Percentiles rank a stretch among this genome's conserved stretches.
These are phyloP conservation scores for Colletotrichum karsti DNA, from an alignment of 2,329 filamentous ascomycete genomes.

Conservation along the genomic window DNA sequence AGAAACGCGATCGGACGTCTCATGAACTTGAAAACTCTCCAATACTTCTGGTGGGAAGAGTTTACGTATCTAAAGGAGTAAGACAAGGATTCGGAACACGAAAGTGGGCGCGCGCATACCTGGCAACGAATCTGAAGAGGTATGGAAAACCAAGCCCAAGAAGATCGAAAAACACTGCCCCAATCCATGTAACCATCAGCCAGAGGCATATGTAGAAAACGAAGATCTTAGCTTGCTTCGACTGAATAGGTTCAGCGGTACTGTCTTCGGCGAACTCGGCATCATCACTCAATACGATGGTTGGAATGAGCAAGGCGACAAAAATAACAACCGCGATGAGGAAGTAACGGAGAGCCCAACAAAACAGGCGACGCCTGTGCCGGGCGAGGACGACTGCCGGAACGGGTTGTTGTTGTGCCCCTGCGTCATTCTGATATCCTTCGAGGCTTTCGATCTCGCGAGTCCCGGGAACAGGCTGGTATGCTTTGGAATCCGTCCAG, in stretches of 20 bases:
- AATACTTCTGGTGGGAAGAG: slow-evolving; percentile 37
- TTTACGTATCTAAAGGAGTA: slow-evolving; percentile 35
- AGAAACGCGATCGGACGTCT: slow-evolving; percentile 33
- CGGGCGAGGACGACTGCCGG: not conserved
- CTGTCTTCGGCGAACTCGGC: slow-evolving; percentile 15
- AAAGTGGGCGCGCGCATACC: slow-evolving; percentile 30
- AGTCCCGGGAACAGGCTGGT: not conserved
- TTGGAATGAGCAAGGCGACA: slow-evolving; percentile 30
- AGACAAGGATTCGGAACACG: not conserved
- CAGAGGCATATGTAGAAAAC: slow-evolving; percentile 34
- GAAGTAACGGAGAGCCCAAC: slow-evolving; percentile 31
- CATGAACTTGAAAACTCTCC: slow-evolving; percentile 35
- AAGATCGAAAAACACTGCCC: slow-evolving; percentile 29
- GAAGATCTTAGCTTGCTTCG: slow-evolving; percentile 28
- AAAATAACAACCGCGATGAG: slow-evolving; percentile 29
- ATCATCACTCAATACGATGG: slow-evolving; percentile 30
- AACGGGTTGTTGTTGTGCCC: not conserved
- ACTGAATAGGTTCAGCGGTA: slow-evolving; percentile 12
- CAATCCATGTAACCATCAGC: slow-evolving; percentile 33
- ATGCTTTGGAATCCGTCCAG: not conserved
- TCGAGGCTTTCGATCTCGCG: not conserved
- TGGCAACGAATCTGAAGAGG: slow-evolving; percentile 35
- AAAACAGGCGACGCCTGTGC: slow-evolving; percentile 8
- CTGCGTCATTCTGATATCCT: not conserved
- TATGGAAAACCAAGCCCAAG: slow-evolving; percentile 33